Base-by-base conservation (phyloP, 192 early-diverging fungal species). In the Coemansia sp. region DNA sequence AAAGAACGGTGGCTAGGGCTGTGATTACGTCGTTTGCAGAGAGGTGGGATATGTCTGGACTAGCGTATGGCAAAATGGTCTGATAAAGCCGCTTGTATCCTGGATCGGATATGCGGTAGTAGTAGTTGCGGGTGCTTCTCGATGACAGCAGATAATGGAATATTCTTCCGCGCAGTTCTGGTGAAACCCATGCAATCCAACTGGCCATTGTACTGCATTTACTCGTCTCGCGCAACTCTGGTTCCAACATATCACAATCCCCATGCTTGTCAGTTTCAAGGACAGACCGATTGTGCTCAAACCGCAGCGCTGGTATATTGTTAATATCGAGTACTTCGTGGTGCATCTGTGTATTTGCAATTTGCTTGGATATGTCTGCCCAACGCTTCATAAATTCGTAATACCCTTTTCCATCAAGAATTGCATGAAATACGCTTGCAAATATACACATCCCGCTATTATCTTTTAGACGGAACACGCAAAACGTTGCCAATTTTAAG, bases 391-490 rank as follows among this genome's bases (percentile, higher is more conserved):
- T 41, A 67, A 76, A 76, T 1, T 26, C 13, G 18, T 60, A 71
- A 18, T 61, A 63, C 21, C 68, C 74, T 7, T 54, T 41, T 0
- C 68, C 68, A 18, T 71, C 74, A 5, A 71, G 52, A 5, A 63
- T 43, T 49, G 51, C 57, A 19, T 76, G 74, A 0, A 61, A 13
- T 8, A 67, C 26, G 55, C 68, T 71, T 15, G 51, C 26, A 61
- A 71, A 76, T 19, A 76, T 16, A n/a, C 66, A 22, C 41, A 76
- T 13, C 5, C 74, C 74, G 26, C 74, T 76, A 46, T 71, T 70
- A 5, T 67, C 68, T 15, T 16, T 21, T 3, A 76, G 39, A 13
- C 74, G 42, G 6, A 71, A 42, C 4, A 67, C 48, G 47, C 63
- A 51, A 4, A 67, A 39, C 40, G 63, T 46, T 0, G 41, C 68